phyloP scores from a whole-genome alignment of 2,329 filamentous ascomycete species.

The Phyllosticta paracitricarpa region DNA sequence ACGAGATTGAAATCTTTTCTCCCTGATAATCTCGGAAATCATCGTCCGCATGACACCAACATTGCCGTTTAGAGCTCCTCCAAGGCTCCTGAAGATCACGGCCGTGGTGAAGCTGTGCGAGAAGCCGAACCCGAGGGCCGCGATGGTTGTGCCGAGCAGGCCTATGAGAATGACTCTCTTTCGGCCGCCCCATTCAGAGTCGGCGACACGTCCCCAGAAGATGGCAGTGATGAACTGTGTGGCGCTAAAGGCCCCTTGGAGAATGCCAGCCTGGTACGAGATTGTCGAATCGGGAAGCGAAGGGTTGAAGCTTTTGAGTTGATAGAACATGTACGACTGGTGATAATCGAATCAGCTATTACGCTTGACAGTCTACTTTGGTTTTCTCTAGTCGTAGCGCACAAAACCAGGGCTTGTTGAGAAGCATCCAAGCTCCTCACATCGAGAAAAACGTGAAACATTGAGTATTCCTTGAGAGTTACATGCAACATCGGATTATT shows the following conservation, averaged over 20 bases:
- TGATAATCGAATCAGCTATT: neutral
- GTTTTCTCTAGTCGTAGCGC: neutral
- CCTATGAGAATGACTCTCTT: constrained; percentile 74
- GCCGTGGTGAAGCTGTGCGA: constrained; percentile 52
- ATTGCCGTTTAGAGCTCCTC: constrained; percentile 62
- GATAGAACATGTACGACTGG: constrained; percentile 69
- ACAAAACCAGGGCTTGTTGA: neutral
- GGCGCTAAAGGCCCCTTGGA: constrained; percentile 70
- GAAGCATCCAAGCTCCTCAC: neutral
- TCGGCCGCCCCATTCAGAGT: constrained; percentile 53
- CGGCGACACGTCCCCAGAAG: constrained; percentile 65
- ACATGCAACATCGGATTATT: neutral
- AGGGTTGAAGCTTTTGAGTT: constrained; percentile 68
- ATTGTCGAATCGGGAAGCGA: constrained; percentile 52
- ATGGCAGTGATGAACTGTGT: constrained; percentile 77
- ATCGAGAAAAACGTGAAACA: neutral
- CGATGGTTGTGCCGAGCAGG: constrained; percentile 56
- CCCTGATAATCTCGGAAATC: constrained; percentile 61
- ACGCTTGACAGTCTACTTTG: constrained; percentile 47
- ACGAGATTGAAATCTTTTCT: constrained; percentile 52
- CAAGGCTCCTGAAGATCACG: constrained; percentile 55
- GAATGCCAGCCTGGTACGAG: constrained; percentile 63
- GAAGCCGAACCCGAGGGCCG: constrained; percentile 60
- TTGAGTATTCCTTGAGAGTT: neutral
- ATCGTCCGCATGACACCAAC: constrained; percentile 66